Evolutionary conservation across 371 early-diverging fungal genomes (phyloP).

Genomic region (Amoeboaphelidium protococcarum): DNA sequence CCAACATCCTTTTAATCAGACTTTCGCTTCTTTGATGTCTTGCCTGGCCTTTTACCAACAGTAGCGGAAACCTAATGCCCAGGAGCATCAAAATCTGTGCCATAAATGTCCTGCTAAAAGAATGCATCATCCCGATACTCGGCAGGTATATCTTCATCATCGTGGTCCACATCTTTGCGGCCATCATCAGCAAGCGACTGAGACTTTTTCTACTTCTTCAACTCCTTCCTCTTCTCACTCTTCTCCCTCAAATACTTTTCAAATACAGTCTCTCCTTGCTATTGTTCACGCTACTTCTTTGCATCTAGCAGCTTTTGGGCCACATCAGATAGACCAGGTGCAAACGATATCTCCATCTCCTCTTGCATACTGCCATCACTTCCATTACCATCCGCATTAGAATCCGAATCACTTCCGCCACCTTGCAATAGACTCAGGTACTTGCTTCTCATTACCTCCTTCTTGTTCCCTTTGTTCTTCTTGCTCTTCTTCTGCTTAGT

Average conservation of each 20-base stretch:
- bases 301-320: conserved; percentile 17
- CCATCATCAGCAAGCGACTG: neutral
- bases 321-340: conserved; percentile 59
- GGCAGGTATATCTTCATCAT: too few species aligned
- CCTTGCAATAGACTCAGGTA: too few species aligned
- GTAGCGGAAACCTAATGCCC: too few species aligned
- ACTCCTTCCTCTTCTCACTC: conserved; percentile 14
- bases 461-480: too few species aligned
- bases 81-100: too few species aligned
- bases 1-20: neutral
- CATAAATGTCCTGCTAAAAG: too few species aligned
- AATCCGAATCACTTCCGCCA: conserved; percentile 32
- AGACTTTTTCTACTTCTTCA: neutral
- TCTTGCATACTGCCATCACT: conserved; percentile 8
- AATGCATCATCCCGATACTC: too few species aligned
- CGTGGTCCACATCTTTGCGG: neutral
- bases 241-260: conserved; percentile 11
- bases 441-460: too few species aligned
- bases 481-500: too few species aligned
- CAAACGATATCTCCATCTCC: conserved; percentile 87
- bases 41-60: too few species aligned
- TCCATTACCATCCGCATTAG: conserved; percentile 1
- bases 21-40: too few species aligned
- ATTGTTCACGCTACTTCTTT: neutral
- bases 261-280: neutral